phyloP scores from a whole-genome alignment of 2,329 filamentous ascomycete genomes.

The Colletotrichum theobromicola region DNA sequence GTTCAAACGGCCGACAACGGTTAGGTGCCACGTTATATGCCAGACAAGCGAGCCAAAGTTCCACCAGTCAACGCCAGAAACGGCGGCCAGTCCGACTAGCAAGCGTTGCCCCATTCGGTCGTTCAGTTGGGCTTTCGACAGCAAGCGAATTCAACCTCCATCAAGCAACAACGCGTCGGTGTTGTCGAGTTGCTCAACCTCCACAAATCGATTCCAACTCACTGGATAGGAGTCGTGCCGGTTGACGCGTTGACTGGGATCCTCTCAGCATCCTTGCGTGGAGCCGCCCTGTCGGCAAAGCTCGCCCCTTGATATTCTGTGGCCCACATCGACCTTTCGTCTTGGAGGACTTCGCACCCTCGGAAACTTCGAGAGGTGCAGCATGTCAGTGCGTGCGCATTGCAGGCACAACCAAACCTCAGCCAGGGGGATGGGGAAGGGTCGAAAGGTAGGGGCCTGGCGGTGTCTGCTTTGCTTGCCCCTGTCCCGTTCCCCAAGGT shows the following conservation, averaged over 20 bases:
- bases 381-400: slow-evolving; percentile 15
- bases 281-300: slow-evolving; percentile 3
- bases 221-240: slow-evolving; percentile 2
- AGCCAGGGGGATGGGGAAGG: neutral
- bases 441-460: neutral
- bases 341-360: neutral
- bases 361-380: slow-evolving; percentile 8
- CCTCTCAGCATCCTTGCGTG: neutral
- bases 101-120: neutral
- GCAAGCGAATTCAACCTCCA: neutral
- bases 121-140: neutral
- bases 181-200: neutral
- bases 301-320: neutral
- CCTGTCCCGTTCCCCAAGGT: neutral
- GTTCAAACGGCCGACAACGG: neutral
- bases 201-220: neutral
- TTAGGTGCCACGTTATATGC: neutral
- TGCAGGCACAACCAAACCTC: slow-evolving; percentile 2
- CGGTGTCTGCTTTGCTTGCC: neutral
- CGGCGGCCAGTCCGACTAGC: neutral
- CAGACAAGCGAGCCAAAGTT: neutral
- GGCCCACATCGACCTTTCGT: neutral
- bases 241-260: neutral
- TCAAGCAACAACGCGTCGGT: neutral
- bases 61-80: slow-evolving; percentile 5